Evolutionary conservation across 352 stramenopile genomes (phyloP), one percentile per base, ranked within the genome.

Genomic region (Halophytophthora batemanensis): DNA sequence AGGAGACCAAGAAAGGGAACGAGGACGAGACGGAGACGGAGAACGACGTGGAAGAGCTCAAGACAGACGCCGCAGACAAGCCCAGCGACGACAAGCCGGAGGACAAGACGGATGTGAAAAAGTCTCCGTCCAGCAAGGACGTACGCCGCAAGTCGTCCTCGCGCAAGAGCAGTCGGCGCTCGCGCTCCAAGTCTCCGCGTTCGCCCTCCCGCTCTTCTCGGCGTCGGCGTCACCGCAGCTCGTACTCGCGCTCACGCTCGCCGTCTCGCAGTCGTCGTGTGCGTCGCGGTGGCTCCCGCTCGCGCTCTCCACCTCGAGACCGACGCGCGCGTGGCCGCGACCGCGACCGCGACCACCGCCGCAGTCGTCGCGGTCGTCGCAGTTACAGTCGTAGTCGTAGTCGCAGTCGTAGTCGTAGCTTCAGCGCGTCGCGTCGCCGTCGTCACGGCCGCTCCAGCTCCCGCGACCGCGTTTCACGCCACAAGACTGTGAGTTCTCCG

Each of bases 191-290:
- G 11, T 91, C 83, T 19, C 59, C 59, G 34, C 65, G 58, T 2
- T 87, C 79, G 34, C 65, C 71, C 21, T 76, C 76, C 6, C 64
- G 71, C 8, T 87, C 82, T n/a, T 80, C 72, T 4, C 56, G 69
- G 34, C 73, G 60, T 40, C 69, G 72, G 31, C 71, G 73, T 17
- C 77, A 67, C 29, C 64, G 55, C 23, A 58, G 34, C 29, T 61
- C 53, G 29, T 64, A 71, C 18, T 87, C 77, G 25, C 63, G 66
- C 11, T 88, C 76, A 2, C 75, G 61, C 5, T 87, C 77, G 14
- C 45, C 62, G 11, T 74, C 66, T 1, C 74, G 69, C 29, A 73
- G 60, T 35, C 66, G 73, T 22, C 61, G 65, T 7, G 22, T 19
- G n/a, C 71, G 75, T 47, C 57, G 64, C 53, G 55, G 46, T 0